Base-by-base conservation (phyloP, 345 rosid species). In the Lumnitzera racemosa region DNA sequence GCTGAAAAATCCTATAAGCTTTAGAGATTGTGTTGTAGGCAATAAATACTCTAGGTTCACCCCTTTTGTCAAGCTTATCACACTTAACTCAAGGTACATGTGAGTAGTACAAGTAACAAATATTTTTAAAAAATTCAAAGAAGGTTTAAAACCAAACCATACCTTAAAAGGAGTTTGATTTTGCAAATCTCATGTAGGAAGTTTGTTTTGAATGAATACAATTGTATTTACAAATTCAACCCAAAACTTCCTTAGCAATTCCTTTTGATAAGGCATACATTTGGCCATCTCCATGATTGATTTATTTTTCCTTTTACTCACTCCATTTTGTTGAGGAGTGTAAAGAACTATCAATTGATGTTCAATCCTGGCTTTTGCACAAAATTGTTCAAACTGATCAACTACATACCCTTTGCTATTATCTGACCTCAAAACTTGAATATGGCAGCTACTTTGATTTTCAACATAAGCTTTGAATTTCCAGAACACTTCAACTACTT, bases 1-100 rank as follows among this genome's bases (percentile, higher is more conserved):
- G 63, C 0, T 50, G 47, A 31, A 55, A 71, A 2, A 61, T 24
- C 27, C 49, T 61, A 17, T 74, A 69, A 12, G 43, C 67, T 27
- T 73, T 68, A 1, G 54, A 61, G 13, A 29, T 5, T 9, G n/a
- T 10, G 7, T 48, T 61, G 11, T 59, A 68, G 6, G 69, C 69
- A 2, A 68, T 10, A 41, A 68, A 67, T 12, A 60, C 61, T 0
- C 67, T 41, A 4, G 1, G 10, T 1, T 6, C 5, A 13, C 47
- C 55, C 43, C 65, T 70, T 14, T 53, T 59, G 12, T 64, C 65
- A 9, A 65, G 17, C 24, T 36, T 36, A 3, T 64, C 63, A 41
- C 63, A 4, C 52, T 66, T 66, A 12, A 27, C 43, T 11, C 53
- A 29, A 5, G 53, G 62, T 48, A 54, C 24, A 47, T 67, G 48